These are phyloP conservation scores for Bimuria novae-zelandiae DNA, from an alignment of 2,329 filamentous ascomycete species.

Conservation along the genomic window DNA sequence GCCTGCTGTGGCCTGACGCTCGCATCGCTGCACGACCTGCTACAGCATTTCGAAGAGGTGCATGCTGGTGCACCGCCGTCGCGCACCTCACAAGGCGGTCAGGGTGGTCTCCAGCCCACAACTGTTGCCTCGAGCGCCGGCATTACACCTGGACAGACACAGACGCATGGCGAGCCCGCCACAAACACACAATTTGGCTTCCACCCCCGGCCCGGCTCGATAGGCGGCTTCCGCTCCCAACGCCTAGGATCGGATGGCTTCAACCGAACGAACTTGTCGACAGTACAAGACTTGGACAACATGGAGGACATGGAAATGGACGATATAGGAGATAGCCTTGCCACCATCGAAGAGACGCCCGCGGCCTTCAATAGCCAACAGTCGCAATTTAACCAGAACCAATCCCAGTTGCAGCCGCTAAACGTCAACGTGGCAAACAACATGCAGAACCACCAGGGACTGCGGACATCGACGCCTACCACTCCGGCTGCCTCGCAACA, in stretches of 20 bases:
- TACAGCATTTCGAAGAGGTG: slow-evolving; percentile 95
- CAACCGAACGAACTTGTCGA: slow-evolving; percentile 47
- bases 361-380: slow-evolving; percentile 62
- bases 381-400: slow-evolving; percentile 59
- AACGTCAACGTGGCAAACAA: slow-evolving; percentile 80
- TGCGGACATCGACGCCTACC: slow-evolving; percentile 79
- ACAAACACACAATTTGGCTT: slow-evolving; percentile 46
- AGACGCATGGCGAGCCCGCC: slow-evolving; percentile 37
- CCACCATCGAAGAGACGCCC: slow-evolving; percentile 69
- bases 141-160: slow-evolving; percentile 51
- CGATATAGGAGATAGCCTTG: slow-evolving; percentile 63
- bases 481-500: slow-evolving; percentile 72
- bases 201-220: slow-evolving; percentile 47
- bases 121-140: slow-evolving; percentile 38
- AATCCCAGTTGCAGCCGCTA: slow-evolving; percentile 68
- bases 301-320: slow-evolving; percentile 98
- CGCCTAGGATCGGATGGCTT: slow-evolving; percentile 45
- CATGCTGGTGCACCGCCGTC: slow-evolving; percentile 74
- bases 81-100: slow-evolving; percentile 55
- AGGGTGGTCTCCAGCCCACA: slow-evolving; percentile 45
- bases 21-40: slow-evolving; percentile 88
- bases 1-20: slow-evolving; percentile 89
- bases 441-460: slow-evolving; percentile 70
- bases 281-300: slow-evolving; percentile 71
- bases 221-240: slow-evolving; percentile 42